Base-by-base conservation (phyloP, 1,284 basidiomycete genomes). In the Schizopora paradoxa region DNA sequence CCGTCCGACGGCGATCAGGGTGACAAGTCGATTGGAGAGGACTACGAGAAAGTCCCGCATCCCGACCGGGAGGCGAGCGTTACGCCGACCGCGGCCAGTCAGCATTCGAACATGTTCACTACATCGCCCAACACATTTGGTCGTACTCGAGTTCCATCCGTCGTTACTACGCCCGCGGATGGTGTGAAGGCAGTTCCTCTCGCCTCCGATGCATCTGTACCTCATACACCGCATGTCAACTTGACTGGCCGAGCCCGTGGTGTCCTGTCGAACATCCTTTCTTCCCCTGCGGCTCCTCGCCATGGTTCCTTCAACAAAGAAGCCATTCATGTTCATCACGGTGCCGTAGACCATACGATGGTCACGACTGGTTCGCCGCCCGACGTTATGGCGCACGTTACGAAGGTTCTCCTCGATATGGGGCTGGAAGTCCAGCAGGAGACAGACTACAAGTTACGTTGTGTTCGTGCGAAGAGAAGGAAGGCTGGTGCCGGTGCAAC, bases 321-420 rank as follows among this genome's bases (percentile, higher is more conserved):
- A 28, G 79, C 78, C 45, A 69, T 98, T 43, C 81, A 90, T 11
- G 77, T 89, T 33, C 95, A 98, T 60, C 86, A 90, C 54, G 94
- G 95, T 54, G 85, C 94, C 1, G 87, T 99, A 22, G 95, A 98
- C 64, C 87, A 91, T 60, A 85, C 85, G 18, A 95, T 86, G 31
- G 79, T 98, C 53, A 96, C 94, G 6, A 90, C 86, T 5, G 77
- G 82, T 14, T 71, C 82, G 11, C 94, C 95, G 10, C 76, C 81
- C 5, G 86, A 91, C 52, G 91, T 98, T 34, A 90, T 99, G 71
- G 77, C 74, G 49, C 87, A 93, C 60, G 79, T 98, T 27, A 74
- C 78, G 55, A 72, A 74, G 49, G 86, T 93, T 13, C 71, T 99
- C 47, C 76, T 83, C 56, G 77, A 76, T 33, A 94, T 99, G 91